Conservation (phyloP, 306 rosid species). For the Rosa rugosa region DNA sequence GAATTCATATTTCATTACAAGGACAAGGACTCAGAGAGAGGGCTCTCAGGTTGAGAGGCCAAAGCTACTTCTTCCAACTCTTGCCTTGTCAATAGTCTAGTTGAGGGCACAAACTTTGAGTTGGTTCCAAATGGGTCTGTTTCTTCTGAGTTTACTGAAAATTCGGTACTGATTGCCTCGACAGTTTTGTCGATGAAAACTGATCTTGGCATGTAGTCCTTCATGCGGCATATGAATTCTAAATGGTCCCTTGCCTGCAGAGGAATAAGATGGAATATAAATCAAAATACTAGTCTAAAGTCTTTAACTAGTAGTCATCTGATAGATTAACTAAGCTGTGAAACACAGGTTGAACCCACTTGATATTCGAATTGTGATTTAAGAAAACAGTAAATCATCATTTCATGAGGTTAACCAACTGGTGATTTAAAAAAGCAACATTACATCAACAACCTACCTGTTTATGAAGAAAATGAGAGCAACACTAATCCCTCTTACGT, state of each 20-base stretch:
- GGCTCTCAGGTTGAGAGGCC: conserved; percentile 10
- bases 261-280: conserved; percentile 12
- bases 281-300: background rate
- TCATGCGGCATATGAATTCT: conserved; percentile 80
- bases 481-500: background rate
- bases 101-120: conserved; percentile 55
- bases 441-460: background rate
- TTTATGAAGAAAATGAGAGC: background rate
- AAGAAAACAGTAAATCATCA: background rate
- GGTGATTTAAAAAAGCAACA: background rate
- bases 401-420: background rate
- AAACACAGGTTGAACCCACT: conserved; percentile 5
- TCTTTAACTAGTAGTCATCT: background rate
- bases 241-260: conserved; percentile 65
- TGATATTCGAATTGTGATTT: background rate
- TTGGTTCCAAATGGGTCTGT: conserved; percentile 34
- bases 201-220: conserved; percentile 68
- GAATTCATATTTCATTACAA: background rate
- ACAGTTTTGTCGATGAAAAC: conserved; percentile 58
- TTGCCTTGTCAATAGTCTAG: conserved; percentile 51
- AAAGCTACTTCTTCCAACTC: conserved; percentile 54
- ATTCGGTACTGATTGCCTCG: conserved; percentile 46
- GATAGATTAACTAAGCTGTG: background rate
- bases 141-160: conserved; percentile 35
- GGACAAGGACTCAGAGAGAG: conserved; percentile 14